Percentiles rank a stretch among this genome's conserved stretches.
Evolutionary conservation across 305 asterid species (phyloP).

Genomic region (Plantago coronopus): DNA sequence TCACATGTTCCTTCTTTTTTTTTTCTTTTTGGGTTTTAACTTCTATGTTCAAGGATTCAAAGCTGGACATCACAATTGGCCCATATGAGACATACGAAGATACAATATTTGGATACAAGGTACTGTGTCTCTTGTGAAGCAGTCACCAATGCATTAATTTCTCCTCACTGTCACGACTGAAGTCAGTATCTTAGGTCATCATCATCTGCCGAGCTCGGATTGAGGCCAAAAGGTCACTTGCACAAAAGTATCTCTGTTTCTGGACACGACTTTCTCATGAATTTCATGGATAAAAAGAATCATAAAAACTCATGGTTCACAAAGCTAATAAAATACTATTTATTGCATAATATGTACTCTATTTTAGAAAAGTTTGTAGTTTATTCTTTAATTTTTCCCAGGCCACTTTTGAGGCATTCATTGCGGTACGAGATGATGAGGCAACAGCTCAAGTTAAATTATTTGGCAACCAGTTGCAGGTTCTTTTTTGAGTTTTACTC

Average conservation of each 20-base stretch:
- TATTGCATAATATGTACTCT: no score
- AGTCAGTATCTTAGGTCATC: constrained; percentile 4
- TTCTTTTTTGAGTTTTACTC: constrained; percentile 25
- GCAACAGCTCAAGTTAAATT: constrained; percentile 87
- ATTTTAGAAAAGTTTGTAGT: background rate
- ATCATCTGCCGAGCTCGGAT: background rate
- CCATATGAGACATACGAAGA: constrained; percentile 99
- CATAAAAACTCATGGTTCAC: no score
- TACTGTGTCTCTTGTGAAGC: constrained; percentile 25
- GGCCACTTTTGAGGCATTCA: constrained; percentile 97
- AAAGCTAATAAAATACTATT: no score
- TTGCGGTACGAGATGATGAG: constrained; percentile 82
- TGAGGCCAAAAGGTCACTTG: constrained; percentile 9
- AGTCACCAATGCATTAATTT: background rate
- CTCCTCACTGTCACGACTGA: constrained; percentile 8
- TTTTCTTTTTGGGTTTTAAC: constrained; percentile 17
- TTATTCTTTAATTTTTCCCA: constrained; percentile 29
- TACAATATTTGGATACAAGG: constrained; percentile 89
- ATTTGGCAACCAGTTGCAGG: constrained; percentile 90
- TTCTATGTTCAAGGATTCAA: constrained; percentile 64
- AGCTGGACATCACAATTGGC: constrained; percentile 90
- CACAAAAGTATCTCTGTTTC: background rate
- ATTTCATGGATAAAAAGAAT: no score
- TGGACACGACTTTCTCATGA: constrained; percentile 8
- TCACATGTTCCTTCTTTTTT: constrained; percentile 6